Evolutionary conservation across 352 stramenopile species (phyloP).

Genomic region (Pythium rhizo-oryzae): DNA sequence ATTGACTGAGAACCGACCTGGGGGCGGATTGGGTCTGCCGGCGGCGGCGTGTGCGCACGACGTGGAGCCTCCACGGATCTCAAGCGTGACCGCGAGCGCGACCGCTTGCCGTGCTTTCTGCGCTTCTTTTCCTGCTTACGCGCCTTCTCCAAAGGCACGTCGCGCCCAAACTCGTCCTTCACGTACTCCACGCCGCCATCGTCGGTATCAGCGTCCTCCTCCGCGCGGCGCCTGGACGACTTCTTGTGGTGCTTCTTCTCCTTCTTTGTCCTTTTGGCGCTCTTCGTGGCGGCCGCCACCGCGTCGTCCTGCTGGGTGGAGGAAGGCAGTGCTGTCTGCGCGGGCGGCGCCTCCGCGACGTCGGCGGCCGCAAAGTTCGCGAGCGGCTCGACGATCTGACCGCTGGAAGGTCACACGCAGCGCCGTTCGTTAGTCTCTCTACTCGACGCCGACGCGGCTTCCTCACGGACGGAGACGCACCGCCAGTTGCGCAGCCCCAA

Average conservation of each 20-base stretch:
- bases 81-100: slow-evolving; percentile 13
- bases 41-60: slow-evolving; percentile 18
- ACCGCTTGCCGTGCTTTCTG: slow-evolving; percentile 28
- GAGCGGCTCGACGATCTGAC: slow-evolving; percentile 36
- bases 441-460: neutral
- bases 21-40: slow-evolving; percentile 24
- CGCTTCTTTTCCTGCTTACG: slow-evolving; percentile 33
- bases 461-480: slow-evolving; percentile 17
- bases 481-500: slow-evolving; percentile 43
- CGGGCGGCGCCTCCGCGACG: neutral
- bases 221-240: neutral
- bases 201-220: neutral
- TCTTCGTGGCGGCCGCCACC: neutral
- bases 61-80: neutral
- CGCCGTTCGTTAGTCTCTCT: neutral
- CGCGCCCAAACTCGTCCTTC: slow-evolving; percentile 85
- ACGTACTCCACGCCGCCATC: slow-evolving; percentile 14
- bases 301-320: neutral
- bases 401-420: slow-evolving; percentile 13
- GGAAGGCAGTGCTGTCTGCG: neutral
- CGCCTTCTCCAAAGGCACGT: slow-evolving; percentile 43
- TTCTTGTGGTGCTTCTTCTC: slow-evolving; percentile 33
- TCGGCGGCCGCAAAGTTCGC: slow-evolving; percentile 21
- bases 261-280: slow-evolving; percentile 36
- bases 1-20: no score